Evolutionary conservation across 2,329 filamentous ascomycete genomes (phyloP).

Genomic region (Penicillium sp.): DNA sequence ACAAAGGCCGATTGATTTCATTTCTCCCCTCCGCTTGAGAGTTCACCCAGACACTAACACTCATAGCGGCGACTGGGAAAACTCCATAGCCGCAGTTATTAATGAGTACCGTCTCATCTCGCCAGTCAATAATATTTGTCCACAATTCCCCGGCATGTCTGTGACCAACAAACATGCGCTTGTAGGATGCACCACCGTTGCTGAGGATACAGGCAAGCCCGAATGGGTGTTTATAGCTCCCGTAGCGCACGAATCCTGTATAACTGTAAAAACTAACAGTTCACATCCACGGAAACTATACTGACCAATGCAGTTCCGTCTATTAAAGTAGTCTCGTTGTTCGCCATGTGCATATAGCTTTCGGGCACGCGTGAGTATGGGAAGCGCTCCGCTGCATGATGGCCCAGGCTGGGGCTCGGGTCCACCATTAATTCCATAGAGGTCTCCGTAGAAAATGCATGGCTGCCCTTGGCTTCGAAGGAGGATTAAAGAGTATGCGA

Average conservation of each 20-base stretch:
- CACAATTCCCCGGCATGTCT: slow-evolving; percentile 60
- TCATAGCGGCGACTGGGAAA: slow-evolving; percentile 57
- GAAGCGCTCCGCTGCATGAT: slow-evolving; percentile 55
- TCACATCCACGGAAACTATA: neutral
- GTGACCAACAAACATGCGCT: slow-evolving; percentile 63
- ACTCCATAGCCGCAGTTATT: slow-evolving; percentile 59
- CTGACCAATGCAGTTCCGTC: slow-evolving; percentile 58
- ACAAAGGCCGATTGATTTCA: slow-evolving; percentile 45
- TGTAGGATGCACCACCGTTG: slow-evolving; percentile 50
- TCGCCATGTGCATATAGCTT: slow-evolving; percentile 66
- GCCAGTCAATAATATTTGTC: slow-evolving; percentile 62
- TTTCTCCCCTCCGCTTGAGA: slow-evolving; percentile 54
- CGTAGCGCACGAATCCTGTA: slow-evolving; percentile 52
- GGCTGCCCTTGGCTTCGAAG: slow-evolving; percentile 64
- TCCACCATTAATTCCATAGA: slow-evolving; percentile 61
- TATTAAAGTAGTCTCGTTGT: slow-evolving; percentile 64
- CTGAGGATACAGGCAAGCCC: slow-evolving; percentile 61
- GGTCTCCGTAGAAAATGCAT: slow-evolving; percentile 68
- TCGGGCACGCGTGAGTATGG: slow-evolving; percentile 60
- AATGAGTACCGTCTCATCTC: slow-evolving; percentile 57
- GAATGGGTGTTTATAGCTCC: slow-evolving; percentile 50
- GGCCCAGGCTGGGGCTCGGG: slow-evolving; percentile 46
- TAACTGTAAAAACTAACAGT: neutral
- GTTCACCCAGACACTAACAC: slow-evolving; percentile 64
- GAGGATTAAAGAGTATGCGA: slow-evolving; percentile 71